Evolutionary conservation across 129 eudicot species (phyloP), one percentile per base, ranked within the genome.

Genomic region (Ambrosia trifida): DNA sequence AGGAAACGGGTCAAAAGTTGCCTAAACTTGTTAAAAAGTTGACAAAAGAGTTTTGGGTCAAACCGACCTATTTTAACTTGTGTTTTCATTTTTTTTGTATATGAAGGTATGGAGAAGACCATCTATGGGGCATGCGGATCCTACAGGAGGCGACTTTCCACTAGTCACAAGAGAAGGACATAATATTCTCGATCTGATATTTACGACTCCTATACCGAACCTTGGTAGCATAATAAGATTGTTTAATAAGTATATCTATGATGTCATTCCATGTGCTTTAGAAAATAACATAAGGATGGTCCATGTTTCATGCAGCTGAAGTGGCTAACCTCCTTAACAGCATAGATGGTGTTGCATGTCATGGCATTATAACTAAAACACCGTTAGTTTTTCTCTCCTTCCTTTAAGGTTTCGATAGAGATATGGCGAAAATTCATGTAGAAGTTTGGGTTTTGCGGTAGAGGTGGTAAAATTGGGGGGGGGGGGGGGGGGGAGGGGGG

Each of bases 31-130:
- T 46, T 46, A 11, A 46, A 46, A 13, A 46, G 51, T 46, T 46
- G 51, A 46, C 51, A 46, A 13, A 3, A 7, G 62, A 19, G 5
- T 54, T 54, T 20, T 14, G 35, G 35, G 62, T n/a, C 62, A 54
- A 20, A 54, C 35, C 14, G 2, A 54, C 35, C 59, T 33, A 54
- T 54, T 20, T 24, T 54, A 54, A 54, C 12, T 3, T n/a, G n/a
- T n/a, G n/a, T n/a, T n/a, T n/a, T n/a, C n/a, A n/a, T n/a, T n/a
- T n/a, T n/a, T n/a, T n/a, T n/a, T 72, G 68, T 74, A 56, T 65
- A 49, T 64, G 47, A 43, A 87, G 93, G 93, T 87, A 16, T 87
- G 93, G 93, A 84, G 93, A 76, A 87, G 93, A 82, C 64, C 93
- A 58, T 69, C 89, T 68, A 69, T 81, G 16, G 93, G 93, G 70